Evolutionary conservation across 2,329 filamentous ascomycete species (phyloP), one percentile per base, ranked within the genome.

Genomic region (Stemphylium beticola): DNA sequence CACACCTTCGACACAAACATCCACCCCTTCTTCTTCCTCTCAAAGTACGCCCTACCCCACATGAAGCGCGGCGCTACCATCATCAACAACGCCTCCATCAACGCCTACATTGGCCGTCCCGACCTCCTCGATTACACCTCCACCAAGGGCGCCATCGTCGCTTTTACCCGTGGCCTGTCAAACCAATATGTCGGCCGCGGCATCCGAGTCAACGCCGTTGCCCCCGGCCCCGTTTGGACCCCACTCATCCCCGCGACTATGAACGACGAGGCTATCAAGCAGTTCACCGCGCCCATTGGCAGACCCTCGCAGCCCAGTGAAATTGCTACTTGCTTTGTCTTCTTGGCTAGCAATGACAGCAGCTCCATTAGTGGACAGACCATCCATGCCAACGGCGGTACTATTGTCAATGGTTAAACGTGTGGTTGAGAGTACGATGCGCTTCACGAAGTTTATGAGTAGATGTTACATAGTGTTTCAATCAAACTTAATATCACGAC

Each of bases 41-140:
- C 90, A 56, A 95, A 95, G 74, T 91, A 93, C 69, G 77, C 83
- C 11, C 80, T 95, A 10, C 86, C 86, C 0, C 88, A 93, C 75
- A 89, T 95, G 86, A 84, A 85, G 68, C 74, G 75, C n/a, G 91
- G 91, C 32, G 83, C 85, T 51, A 87, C 85, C 22, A 92, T 96
- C 73, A 92, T 96, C 82, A 95, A 93, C 79, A 92, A 91, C 71
- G 87, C 90, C 39, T 92, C 89, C 29, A 87, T 95, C 72, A 93
- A 93, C 73, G 89, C 87, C 22, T 95, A 93, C 76, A 84, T 92
- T 53, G 91, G 91, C 34, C 88, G 90, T 1, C 87, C 88, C 0
- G 90, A 93, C 66, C 82, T 93, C 2, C 83, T 95, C 43, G 90
- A 95, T 75, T 93, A 95, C 78, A 92, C 90, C 0, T 86, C 87